Evolutionary conservation across 2,329 filamentous ascomycete species (phyloP), one percentile per base, ranked within the genome.

Genomic region (Colletotrichum liaoningense): DNA sequence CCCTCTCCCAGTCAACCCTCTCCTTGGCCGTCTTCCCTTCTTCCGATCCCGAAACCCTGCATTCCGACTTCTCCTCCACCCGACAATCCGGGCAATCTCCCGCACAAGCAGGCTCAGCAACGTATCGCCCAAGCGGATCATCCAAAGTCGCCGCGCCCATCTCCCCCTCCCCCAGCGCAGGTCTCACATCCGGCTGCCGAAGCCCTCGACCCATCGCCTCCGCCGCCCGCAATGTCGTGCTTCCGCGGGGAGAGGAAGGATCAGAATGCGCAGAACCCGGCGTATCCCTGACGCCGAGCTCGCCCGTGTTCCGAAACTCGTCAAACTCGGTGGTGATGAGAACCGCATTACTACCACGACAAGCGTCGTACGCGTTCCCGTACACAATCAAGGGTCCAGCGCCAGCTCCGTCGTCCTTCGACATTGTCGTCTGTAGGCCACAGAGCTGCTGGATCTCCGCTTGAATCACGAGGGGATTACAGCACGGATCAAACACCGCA

Each of bases 401-500:
- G 14, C 82, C 84, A 19, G 6, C 14, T 16, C 83, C 84, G 14
- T 86, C 82, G 63, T 80, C 82, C 30, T 80, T 74, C 24, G 82
- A 75, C 5, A 78, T 42, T 5, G 38, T 75, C 33, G 74, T 66
- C 16, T 77, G 73, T 54, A 79, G 78, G 49, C 66, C 69, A 11
- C 89, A 80, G 16, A 88, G 80, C 60, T 77, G 77, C 75, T 84
- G 82, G 73, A 90, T 87, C 82, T 90, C 88, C 33, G 84, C 83
- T 77, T 83, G 83, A 76, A 88, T 82, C 24, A 88, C 84, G 7
- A 84, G 80, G 2, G 86, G 85, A 77, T 88, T 87, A 79, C 88
- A 89, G 81, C 86, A 88, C 1, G 93, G 91, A 79, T 95, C 93
- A 78, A 90, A 94, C 66, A 94, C 88, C 57, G 90, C 88, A 59